Conservation (phyloP, 78 protist genomes). For the Ministeria vibrans region DNA sequence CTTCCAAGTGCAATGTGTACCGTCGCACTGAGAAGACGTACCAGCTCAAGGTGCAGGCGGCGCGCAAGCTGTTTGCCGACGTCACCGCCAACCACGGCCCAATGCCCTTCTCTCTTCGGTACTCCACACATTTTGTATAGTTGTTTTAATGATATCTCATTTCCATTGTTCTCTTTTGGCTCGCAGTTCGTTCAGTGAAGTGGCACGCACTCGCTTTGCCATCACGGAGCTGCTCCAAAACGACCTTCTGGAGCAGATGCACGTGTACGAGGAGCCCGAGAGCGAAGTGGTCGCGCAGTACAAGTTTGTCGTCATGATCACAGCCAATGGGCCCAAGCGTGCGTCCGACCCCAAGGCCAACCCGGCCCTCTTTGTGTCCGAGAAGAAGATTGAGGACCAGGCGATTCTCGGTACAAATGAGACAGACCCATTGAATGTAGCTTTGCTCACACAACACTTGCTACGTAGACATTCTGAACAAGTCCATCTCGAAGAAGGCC, state of each 20-base stretch:
- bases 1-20: conserved; percentile 33
- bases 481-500: neutral
- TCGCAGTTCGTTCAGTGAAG: conserved; percentile 29
- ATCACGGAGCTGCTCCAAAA: conserved; percentile 61
- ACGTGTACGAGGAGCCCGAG: conserved; percentile 46
- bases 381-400: neutral
- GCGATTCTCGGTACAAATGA: neutral
- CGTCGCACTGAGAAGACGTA: conserved; percentile 47
- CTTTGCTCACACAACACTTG: neutral
- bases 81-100: neutral
- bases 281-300: conserved; percentile 56
- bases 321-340: conserved; percentile 13
- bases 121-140: neutral
- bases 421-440: neutral
- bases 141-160: neutral
- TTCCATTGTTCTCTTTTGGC: neutral
- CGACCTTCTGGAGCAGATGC: conserved; percentile 56
- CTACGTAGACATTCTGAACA: neutral
- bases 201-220: conserved; percentile 40
- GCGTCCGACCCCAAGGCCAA: neutral
- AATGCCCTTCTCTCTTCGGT: neutral
- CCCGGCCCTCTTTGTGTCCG: neutral
- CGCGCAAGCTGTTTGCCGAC: conserved; percentile 39
- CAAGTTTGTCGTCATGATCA: conserved; percentile 49
- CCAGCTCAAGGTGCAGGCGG: conserved; percentile 60